Conservation (phyloP, 2,329 filamentous ascomycete species). For the Kalaharituber pfeilii region DNA sequence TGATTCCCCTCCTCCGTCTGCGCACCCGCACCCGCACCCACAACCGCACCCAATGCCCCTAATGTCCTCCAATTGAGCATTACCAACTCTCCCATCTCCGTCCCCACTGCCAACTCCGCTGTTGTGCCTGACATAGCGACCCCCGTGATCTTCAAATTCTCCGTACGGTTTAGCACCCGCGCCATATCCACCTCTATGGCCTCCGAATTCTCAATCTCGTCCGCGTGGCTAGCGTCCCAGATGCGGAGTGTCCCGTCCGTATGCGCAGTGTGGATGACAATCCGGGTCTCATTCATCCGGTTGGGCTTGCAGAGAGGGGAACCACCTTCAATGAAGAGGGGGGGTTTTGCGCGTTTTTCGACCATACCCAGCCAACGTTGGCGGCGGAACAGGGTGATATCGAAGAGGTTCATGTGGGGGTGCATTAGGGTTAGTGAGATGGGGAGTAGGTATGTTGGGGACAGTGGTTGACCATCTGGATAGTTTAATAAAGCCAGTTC, state of each 20-base stretch:
- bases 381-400: constrained; percentile 57
- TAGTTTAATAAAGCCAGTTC: constrained; percentile 83
- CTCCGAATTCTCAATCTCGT: constrained; percentile 75
- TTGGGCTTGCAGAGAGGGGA: constrained; percentile 51
- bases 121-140: constrained; percentile 66
- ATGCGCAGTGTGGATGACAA: constrained; percentile 71
- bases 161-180: constrained; percentile 52
- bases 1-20: constrained; percentile 42
- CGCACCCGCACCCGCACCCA: constrained; percentile 60
- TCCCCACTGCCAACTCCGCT: constrained; percentile 70
- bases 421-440: constrained; percentile 75
- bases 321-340: constrained; percentile 55
- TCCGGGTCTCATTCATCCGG: constrained; percentile 65
- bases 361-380: constrained; percentile 75
- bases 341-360: constrained; percentile 63
- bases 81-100: constrained; percentile 65
- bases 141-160: constrained; percentile 50
- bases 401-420: constrained; percentile 62
- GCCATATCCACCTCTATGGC: constrained; percentile 76
- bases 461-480: constrained; percentile 77
- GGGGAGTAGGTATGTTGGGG: constrained; percentile 82
- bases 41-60: constrained; percentile 43
- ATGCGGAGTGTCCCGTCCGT: constrained; percentile 80
- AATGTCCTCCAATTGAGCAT: constrained; percentile 64
- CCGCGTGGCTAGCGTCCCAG: constrained; percentile 82